Percentiles rank a stretch among this genome's conserved stretches.
Conservation (phyloP, 1,139 yeast species). For the Geotrichum reessii region DNA sequence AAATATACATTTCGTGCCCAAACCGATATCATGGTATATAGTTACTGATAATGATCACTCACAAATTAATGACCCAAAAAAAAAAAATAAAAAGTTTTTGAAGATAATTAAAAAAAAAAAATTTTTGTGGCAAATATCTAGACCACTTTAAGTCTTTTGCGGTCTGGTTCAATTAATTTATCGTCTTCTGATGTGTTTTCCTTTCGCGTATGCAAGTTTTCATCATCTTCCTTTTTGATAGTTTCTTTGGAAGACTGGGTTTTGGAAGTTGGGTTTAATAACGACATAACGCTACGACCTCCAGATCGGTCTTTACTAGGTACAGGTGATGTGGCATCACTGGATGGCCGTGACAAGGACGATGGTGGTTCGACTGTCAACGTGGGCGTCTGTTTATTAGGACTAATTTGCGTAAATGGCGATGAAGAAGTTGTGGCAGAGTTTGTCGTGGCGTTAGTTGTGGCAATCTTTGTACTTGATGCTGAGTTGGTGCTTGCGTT, state of each 20-base stretch:
- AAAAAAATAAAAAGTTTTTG: background rate
- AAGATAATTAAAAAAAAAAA: background rate
- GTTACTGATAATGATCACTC: slow-evolving; percentile 9
- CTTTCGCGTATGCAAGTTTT: background rate
- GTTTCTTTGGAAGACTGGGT: background rate
- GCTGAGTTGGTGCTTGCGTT: slow-evolving; percentile 17
- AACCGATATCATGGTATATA: slow-evolving; percentile 5
- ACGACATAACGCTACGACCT: slow-evolving; percentile 11
- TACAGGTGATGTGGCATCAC: background rate
- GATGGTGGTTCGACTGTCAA: slow-evolving; percentile 7
- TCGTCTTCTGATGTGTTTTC: background rate
- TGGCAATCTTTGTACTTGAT: background rate
- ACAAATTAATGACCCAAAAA: background rate
- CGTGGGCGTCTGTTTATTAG: background rate
- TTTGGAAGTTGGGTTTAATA: slow-evolving; percentile 10
- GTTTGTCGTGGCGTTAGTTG: background rate
- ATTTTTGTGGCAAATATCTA: background rate
- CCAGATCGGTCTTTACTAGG: slow-evolving; percentile 4
- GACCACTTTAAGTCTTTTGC: slow-evolving; percentile 12
- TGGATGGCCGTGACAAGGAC: background rate
- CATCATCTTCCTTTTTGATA: background rate
- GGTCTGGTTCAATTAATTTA: slow-evolving; percentile 6
- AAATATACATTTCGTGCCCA: slow-evolving; percentile 3
- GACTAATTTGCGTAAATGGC: background rate
- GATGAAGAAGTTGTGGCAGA: background rate